Evolutionary conservation across 805 yeast species (phyloP).

Genomic region (Blastobotrys americana): DNA sequence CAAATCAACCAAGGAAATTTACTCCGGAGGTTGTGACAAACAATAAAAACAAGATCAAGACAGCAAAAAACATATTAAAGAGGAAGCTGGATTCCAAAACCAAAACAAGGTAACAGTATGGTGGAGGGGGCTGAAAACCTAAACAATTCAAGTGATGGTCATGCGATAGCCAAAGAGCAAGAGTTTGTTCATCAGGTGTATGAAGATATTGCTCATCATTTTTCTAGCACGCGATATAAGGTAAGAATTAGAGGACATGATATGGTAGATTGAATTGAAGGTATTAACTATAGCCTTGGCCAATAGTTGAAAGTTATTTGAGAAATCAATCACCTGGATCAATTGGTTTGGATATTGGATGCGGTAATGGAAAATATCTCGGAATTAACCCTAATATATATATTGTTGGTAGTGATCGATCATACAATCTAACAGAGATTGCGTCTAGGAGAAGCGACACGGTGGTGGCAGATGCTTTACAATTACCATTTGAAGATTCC

Average conservation of each 20-base stretch:
- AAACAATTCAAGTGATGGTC: not conserved
- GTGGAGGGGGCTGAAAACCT: too few species aligned
- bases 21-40: too few species aligned
- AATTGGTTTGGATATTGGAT: slow-evolving; percentile 88
- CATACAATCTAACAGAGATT: slow-evolving; percentile 32
- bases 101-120: too few species aligned
- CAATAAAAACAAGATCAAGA: too few species aligned
- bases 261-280: too few species aligned
- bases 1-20: too few species aligned
- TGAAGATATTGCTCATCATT: slow-evolving; percentile 86
- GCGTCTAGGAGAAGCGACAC: slow-evolving; percentile 46
- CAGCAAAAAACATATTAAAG: too few species aligned
- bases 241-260: too few species aligned
- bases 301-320: slow-evolving; percentile 74
- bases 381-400: slow-evolving; percentile 59
- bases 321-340: slow-evolving; percentile 42
- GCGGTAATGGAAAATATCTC: slow-evolving; percentile 94
- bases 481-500: slow-evolving; percentile 45
- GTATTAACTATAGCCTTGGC: slow-evolving; percentile 64
- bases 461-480: slow-evolving; percentile 74
- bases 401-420: slow-evolving; percentile 55
- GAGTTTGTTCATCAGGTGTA: slow-evolving; percentile 85
- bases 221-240: slow-evolving; percentile 86
- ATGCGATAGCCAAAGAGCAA: slow-evolving; percentile 57
- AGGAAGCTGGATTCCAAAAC: too few species aligned